phyloP scores from a whole-genome alignment of 257 asterid genomes.

The Ophiorrhiza pumila region DNA sequence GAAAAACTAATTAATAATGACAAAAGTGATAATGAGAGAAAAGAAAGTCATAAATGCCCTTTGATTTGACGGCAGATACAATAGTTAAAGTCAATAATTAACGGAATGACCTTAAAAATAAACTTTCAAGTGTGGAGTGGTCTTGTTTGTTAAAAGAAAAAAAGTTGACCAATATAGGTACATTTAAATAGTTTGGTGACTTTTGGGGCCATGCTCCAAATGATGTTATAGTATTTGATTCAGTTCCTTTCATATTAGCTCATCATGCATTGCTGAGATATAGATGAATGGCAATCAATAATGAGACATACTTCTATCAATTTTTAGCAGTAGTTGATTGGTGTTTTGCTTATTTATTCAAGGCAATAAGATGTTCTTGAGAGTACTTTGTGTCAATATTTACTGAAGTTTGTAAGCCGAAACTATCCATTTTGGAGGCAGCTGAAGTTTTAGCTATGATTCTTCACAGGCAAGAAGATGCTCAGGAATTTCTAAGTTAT shows the following conservation, averaged over 20 bases:
- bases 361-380: neutral
- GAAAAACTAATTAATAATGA: too few species aligned
- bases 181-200: neutral
- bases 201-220: neutral
- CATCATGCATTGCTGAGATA: neutral
- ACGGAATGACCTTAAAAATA: neutral
- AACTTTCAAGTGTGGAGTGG: neutral
- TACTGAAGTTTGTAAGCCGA: neutral
- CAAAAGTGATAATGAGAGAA: too few species aligned
- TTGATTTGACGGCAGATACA: too few species aligned
- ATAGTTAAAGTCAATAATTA: too few species aligned
- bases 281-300: neutral
- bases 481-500: slow-evolving; percentile 87
- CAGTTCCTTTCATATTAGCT: neutral
- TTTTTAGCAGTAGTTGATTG: neutral
- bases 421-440: neutral
- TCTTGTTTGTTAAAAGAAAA: too few species aligned
- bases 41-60: too few species aligned
- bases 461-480: slow-evolving; percentile 85
- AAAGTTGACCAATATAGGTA: neutral
- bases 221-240: neutral
- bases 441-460: neutral
- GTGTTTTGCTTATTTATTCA: too few species aligned
- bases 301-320: neutral
- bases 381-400: neutral